Conservation (phyloP, 805 yeast genomes). For the Saturnispora hagleri region DNA sequence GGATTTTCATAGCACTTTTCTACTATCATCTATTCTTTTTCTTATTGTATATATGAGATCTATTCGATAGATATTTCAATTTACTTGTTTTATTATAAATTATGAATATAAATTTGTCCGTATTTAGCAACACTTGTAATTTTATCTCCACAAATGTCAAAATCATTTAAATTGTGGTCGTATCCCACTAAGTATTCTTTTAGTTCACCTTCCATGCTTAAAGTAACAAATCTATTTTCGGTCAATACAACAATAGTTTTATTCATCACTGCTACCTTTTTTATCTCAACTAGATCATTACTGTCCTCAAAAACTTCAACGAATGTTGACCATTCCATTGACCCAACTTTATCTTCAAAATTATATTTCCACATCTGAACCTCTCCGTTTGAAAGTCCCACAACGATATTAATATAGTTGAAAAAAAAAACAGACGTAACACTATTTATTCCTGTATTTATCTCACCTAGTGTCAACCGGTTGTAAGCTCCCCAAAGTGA, state of each 20-base stretch:
- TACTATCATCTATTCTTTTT: not conserved
- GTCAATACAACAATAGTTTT: conserved; percentile 6
- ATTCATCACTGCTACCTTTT: not conserved
- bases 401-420: conserved; percentile 1
- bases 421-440: conserved; percentile 8
- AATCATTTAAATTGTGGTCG: conserved; percentile 8
- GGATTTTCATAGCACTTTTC: not conserved
- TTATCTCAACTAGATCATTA: conserved; percentile 3
- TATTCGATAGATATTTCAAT: not conserved
- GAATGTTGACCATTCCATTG: conserved; percentile 11
- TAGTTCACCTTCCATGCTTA: conserved; percentile 8
- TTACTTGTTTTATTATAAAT: not conserved
- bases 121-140: conserved; percentile 13
- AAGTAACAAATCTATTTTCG: conserved; percentile 7
- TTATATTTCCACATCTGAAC: conserved; percentile 11
- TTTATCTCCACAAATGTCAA: not conserved
- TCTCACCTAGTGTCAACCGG: conserved; percentile 18
- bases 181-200: conserved; percentile 12
- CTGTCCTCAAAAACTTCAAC: not conserved
- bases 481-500: conserved; percentile 35
- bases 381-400: conserved; percentile 17
- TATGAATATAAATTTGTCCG: not conserved
- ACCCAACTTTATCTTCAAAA: not conserved
- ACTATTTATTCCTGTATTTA: conserved; percentile 7
- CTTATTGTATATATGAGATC: not conserved